Conservation (phyloP, 1,139 yeast genomes). For the Nematodospora anomalae region DNA sequence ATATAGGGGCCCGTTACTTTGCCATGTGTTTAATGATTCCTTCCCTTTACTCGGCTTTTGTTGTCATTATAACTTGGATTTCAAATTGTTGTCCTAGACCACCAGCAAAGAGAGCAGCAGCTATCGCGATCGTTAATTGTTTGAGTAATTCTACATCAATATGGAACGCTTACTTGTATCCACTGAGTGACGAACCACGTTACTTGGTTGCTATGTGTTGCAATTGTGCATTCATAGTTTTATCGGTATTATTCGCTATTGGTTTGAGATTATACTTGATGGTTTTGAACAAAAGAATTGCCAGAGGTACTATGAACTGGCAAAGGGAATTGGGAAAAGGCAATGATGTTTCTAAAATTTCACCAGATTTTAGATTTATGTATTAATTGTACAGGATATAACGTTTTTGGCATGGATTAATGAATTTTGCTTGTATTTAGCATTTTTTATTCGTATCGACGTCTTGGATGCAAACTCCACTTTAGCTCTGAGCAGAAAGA, state of each 20-base stretch:
- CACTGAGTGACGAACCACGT: constrained; percentile 41
- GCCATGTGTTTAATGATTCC: constrained; percentile 66
- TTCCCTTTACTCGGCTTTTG: constrained; percentile 55
- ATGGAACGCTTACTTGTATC: constrained; percentile 54
- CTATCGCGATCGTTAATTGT: constrained; percentile 53
- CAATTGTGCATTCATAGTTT: constrained; percentile 47
- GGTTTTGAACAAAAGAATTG: constrained; percentile 44
- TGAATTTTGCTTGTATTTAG: too few relatives aligned
- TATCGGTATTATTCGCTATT: constrained; percentile 41
- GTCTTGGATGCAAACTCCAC: too few relatives aligned
- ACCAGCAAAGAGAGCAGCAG: constrained; percentile 54
- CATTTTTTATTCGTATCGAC: too few relatives aligned
- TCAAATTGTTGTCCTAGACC: constrained; percentile 54
- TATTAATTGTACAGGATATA: too few relatives aligned
- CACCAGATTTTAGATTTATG: constrained; percentile 47
- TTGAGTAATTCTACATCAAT: constrained; percentile 53
- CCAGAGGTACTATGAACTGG: constrained; percentile 51
- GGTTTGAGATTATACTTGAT: constrained; percentile 39
- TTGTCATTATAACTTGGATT: constrained; percentile 57
- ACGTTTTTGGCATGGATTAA: too few relatives aligned
- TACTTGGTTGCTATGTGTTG: constrained; percentile 48
- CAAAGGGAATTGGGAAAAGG: constrained; percentile 50
- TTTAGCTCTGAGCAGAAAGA: too few relatives aligned
- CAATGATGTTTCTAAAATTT: constrained; percentile 43
- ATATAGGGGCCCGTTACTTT: constrained; percentile 59